These are phyloP conservation scores for Canariomyces notabilis DNA, from an alignment of 2,329 filamentous ascomycete species.

Conservation along the genomic window DNA sequence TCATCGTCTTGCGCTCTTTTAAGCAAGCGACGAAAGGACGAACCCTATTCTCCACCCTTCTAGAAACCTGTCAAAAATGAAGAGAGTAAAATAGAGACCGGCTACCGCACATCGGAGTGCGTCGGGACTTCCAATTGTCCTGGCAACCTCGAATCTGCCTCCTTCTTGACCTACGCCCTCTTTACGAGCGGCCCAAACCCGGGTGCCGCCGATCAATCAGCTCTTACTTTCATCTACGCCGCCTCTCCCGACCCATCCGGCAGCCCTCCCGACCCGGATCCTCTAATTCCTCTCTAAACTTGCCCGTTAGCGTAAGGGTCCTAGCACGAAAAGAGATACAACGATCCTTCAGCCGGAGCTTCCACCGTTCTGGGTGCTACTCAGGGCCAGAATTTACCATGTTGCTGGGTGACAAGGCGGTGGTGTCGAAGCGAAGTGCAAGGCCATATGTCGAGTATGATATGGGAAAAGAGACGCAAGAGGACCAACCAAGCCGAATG, in stretches of 20 bases:
- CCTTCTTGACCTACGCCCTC: not conserved
- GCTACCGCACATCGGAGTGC: conserved; percentile 14
- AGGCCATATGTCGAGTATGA: conserved; percentile 19
- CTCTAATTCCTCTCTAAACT: conserved; percentile 1
- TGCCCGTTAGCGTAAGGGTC: not conserved
- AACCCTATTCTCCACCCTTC: not conserved
- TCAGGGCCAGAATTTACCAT: no score
- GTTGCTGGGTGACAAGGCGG: conserved; percentile 11
- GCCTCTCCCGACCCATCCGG: conserved; percentile 11
- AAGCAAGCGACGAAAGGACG: not conserved
- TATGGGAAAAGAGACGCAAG: conserved; percentile 13
- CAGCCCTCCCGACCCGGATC: not conserved
- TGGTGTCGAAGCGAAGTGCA: conserved; percentile 21
- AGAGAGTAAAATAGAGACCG: conserved; percentile 12
- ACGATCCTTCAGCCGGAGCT: not conserved
- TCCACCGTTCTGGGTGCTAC: not conserved
- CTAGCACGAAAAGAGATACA: conserved; percentile 2
- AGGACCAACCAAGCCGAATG: conserved; percentile 3
- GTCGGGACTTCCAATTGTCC: conserved; percentile 11
- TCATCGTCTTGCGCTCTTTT: not conserved
- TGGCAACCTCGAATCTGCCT: not conserved
- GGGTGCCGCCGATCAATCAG: conserved; percentile 10
- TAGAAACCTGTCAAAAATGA: conserved; percentile 10
- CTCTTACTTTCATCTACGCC: conserved; percentile 1
- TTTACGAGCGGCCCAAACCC: not conserved